Conservation (phyloP, 2,329 filamentous ascomycete species). For the Sarocladiaceae sp. region DNA sequence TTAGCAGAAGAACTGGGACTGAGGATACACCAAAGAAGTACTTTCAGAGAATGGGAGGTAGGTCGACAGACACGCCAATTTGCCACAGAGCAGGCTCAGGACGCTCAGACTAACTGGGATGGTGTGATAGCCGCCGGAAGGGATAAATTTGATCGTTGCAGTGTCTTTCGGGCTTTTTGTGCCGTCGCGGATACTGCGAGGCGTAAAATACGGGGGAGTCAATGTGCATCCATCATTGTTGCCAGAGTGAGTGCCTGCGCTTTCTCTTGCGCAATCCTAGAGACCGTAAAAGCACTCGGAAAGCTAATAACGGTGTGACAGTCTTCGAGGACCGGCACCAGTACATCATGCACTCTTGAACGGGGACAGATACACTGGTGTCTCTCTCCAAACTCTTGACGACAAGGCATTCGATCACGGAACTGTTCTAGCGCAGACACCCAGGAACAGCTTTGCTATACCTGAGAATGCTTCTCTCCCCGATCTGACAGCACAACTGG, state of each 20-base stretch:
- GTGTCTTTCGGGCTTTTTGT: slow-evolving; percentile 94
- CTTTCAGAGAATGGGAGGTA: slow-evolving; percentile 78
- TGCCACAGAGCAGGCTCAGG: neutral
- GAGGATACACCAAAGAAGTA: slow-evolving; percentile 69
- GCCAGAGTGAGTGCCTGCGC: slow-evolving; percentile 57
- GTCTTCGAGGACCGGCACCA: slow-evolving; percentile 80
- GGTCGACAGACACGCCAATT: too few species aligned
- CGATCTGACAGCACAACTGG: slow-evolving; percentile 45
- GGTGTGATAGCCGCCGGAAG: slow-evolving; percentile 51
- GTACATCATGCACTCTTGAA: slow-evolving; percentile 78
- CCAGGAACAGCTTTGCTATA: slow-evolving; percentile 51
- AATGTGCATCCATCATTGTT: slow-evolving; percentile 93
- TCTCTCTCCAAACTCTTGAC: slow-evolving; percentile 86
- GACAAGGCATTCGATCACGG: slow-evolving; percentile 74
- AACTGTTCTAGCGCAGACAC: slow-evolving; percentile 66
- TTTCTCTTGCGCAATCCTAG: neutral
- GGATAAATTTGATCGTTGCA: slow-evolving; percentile 76
- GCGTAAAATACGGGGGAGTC: slow-evolving; percentile 75
- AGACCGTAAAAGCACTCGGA: neutral
- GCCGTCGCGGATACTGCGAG: slow-evolving; percentile 66
- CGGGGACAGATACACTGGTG: slow-evolving; percentile 58
- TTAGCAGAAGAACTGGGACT: slow-evolving; percentile 62
- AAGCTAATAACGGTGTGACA: slow-evolving; percentile 25
- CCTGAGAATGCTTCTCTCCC: slow-evolving; percentile 38
- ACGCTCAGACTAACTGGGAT: neutral